Conservation (phyloP, 129 eudicot species). For the Flaveria brownii region DNA sequence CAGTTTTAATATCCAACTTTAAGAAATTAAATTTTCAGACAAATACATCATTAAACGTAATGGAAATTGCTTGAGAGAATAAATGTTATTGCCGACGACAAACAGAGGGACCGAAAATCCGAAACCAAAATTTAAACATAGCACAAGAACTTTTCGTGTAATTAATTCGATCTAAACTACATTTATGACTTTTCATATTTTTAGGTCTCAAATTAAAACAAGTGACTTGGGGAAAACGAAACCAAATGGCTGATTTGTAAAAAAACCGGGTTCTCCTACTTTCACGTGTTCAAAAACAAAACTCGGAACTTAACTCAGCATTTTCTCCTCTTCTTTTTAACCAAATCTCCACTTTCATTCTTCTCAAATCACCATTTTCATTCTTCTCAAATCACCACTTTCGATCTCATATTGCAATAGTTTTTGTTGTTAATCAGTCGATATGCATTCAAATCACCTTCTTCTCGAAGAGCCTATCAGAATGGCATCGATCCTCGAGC, state of each 20-base stretch:
- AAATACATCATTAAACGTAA: too few relatives aligned
- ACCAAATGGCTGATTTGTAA: conserved; percentile 8
- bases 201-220: not conserved
- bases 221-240: conserved; percentile 35
- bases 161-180: too few relatives aligned
- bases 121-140: too few relatives aligned
- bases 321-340: conserved; percentile 1
- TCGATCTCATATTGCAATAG: not conserved
- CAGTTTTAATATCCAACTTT: too few relatives aligned
- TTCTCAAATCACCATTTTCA: conserved; percentile 5
- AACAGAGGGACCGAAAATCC: too few relatives aligned
- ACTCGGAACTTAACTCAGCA: conserved; percentile 26
- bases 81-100: too few relatives aligned
- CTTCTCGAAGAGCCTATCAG: conserved; percentile 91
- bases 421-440: conserved; percentile 19
- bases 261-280: conserved; percentile 36
- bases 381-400: not conserved
- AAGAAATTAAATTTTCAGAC: too few relatives aligned
- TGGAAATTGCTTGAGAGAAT: too few relatives aligned
- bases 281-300: conserved; percentile 23
- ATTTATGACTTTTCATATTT: too few relatives aligned
- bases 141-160: too few relatives aligned
- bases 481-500: conserved; percentile 90
- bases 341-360: not conserved
- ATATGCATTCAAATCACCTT: conserved; percentile 82